Conservation (phyloP, 495 filamentous ascomycete genomes). For the Hyaloscypha variabilis region DNA sequence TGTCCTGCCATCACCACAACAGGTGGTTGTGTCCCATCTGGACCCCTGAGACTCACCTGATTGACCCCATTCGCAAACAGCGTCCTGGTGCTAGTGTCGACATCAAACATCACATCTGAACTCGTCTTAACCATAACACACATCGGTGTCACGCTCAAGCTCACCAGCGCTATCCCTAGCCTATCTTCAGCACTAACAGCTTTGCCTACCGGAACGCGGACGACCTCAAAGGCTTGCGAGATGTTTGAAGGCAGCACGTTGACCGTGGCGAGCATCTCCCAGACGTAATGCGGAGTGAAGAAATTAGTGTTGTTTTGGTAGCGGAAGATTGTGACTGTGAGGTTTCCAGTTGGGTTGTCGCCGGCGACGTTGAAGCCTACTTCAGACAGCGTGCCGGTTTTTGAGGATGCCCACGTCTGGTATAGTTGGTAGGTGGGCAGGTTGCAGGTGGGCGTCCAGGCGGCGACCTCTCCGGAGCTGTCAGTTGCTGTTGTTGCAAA, state of each 20-base stretch:
- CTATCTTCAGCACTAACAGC: conserved; percentile 14
- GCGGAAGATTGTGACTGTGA: conserved; percentile 24
- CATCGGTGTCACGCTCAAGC: conserved; percentile 13
- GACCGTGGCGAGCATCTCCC: conserved; percentile 21
- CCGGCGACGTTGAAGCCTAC: conserved; percentile 22
- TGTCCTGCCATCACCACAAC: conserved; percentile 11
- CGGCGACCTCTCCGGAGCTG: conserved; percentile 2
- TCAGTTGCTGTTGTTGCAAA: conserved; percentile 16
- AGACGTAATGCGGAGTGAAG: conserved; percentile 23
- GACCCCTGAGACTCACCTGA: conserved; percentile 16
- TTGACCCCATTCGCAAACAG: conserved; percentile 21
- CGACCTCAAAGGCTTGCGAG: conserved; percentile 13
- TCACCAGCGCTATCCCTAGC: conserved; percentile 18
- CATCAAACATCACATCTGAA: conserved; percentile 1
- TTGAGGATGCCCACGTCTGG: conserved; percentile 22
- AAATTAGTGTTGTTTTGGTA: conserved; percentile 23
- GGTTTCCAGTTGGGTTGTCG: conserved; percentile 11
- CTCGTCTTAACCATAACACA: conserved; percentile 7
- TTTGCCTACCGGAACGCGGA: conserved; percentile 4
- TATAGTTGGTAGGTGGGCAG: conserved; percentile 26
- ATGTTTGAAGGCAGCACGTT: neutral
- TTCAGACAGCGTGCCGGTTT: conserved; percentile 12
- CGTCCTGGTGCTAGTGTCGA: conserved; percentile 4
- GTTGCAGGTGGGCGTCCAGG: conserved; percentile 11
- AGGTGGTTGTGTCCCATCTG: conserved; percentile 13